Percentiles rank a stretch among this genome's conserved stretches.
phyloP scores from a whole-genome alignment of 495 filamentous ascomycete genomes.

The Xylaria sp. region DNA sequence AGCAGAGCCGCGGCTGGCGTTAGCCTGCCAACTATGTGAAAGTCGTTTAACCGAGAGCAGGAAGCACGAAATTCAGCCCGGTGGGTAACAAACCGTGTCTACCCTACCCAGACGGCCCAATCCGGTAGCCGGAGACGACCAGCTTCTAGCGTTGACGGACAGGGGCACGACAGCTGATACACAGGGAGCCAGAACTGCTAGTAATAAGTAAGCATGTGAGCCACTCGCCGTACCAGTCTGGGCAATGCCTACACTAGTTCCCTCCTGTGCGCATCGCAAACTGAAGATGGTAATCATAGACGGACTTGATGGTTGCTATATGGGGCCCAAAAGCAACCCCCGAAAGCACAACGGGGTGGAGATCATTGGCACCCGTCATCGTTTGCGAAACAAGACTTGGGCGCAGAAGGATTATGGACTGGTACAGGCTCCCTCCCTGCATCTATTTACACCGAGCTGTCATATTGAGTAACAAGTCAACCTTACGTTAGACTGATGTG shows the following conservation, averaged over 20 bases:
- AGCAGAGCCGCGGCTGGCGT: constrained; percentile 23
- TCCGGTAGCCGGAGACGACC: constrained; percentile 1
- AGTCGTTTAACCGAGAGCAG: constrained; percentile 2
- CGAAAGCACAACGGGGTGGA: not conserved
- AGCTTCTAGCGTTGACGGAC: constrained; percentile 14
- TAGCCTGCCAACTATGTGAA: not conserved
- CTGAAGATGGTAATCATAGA: constrained; percentile 10
- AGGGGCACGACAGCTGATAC: constrained; percentile 23
- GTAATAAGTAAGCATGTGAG: constrained; percentile 20
- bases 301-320: constrained; percentile 1
- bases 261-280: not conserved
- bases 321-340: constrained; percentile 19
- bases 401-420: constrained; percentile 12
- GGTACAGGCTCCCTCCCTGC: constrained; percentile 1
- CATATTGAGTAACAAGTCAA: not conserved
- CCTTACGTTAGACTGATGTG: constrained; percentile 14
- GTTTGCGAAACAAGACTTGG: not conserved
- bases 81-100: constrained; percentile 3
- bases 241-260: constrained; percentile 17
- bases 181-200: not conserved
- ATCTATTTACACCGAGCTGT: constrained; percentile 6
- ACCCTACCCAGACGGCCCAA: constrained; percentile 2
- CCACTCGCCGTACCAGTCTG: constrained; percentile 1
- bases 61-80: constrained; percentile 18
- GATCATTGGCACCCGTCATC: not conserved